Evolutionary conservation across 2,329 filamentous ascomycete genomes (phyloP).

Genomic region (Pseudocercospora ulei): DNA sequence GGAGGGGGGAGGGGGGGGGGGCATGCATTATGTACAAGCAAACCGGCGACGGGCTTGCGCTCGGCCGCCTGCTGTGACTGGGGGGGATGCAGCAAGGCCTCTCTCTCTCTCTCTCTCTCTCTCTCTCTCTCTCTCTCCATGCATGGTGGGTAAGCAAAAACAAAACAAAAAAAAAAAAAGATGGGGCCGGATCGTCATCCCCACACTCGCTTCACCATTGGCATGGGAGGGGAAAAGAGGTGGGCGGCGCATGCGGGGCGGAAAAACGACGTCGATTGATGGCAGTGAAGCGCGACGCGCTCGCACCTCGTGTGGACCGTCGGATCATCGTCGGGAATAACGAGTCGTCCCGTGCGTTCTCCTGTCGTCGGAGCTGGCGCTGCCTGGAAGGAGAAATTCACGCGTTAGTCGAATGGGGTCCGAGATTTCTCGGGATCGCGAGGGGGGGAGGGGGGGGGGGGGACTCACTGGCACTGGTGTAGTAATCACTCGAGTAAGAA

Average conservation of each 20-base stretch:
- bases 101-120: neutral
- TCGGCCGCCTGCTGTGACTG: neutral
- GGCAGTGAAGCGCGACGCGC: too few relatives aligned
- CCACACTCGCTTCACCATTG: too few relatives aligned
- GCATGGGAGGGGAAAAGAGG: too few relatives aligned
- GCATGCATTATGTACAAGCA: constrained; percentile 8
- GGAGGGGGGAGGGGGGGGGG: too few relatives aligned
- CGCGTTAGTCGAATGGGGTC: too few relatives aligned
- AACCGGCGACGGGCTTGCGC: constrained; percentile 4
- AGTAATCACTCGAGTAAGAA: constrained; percentile 40
- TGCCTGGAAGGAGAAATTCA: constrained; percentile 20
- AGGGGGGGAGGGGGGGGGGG: neutral
- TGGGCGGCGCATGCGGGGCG: too few relatives aligned
- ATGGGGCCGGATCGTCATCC: too few relatives aligned
- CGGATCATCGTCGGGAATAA: constrained; percentile 20
- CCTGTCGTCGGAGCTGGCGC: constrained; percentile 25
- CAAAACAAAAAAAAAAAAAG: too few relatives aligned
- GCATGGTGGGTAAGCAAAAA: constrained; percentile 5
- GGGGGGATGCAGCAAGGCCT: neutral
- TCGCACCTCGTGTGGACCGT: too few relatives aligned
- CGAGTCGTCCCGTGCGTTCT: constrained; percentile 20
- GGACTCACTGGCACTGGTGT: constrained; percentile 43
- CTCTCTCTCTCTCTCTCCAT: constrained; percentile 1
- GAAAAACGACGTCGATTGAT: too few relatives aligned
- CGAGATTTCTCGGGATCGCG: neutral